Evolutionary conservation across 176 grass and related monocot genomes (phyloP).

Genomic region (Bromus sterilis): DNA sequence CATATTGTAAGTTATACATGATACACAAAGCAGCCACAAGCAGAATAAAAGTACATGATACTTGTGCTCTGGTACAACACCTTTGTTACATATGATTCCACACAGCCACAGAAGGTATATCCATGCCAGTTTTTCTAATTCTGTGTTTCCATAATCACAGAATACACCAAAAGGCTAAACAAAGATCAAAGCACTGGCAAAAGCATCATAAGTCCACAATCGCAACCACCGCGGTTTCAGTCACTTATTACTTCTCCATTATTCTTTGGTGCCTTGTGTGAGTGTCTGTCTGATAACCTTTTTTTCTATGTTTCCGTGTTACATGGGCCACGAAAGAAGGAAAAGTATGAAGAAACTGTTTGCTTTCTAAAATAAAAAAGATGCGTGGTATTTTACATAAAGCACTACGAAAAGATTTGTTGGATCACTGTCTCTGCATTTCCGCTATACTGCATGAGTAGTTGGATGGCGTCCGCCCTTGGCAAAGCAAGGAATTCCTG

Average conservation of each 20-base stretch:
- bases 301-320: neutral
- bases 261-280: neutral
- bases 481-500: conserved; percentile 98
- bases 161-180: neutral
- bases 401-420: conserved; percentile 82
- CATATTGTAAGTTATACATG: neutral
- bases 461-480: conserved; percentile 83
- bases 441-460: conserved; percentile 81
- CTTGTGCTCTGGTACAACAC: neutral
- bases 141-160: neutral
- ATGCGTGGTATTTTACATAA: conserved; percentile 17
- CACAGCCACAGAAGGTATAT: neutral
- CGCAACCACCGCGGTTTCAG: neutral
- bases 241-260: neutral
- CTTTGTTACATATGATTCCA: neutral
- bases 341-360: conserved; percentile 29
- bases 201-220: neutral
- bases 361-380: neutral
- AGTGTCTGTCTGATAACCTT: too few species aligned
- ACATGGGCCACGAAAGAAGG: neutral
- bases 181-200: neutral
- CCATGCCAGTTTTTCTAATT: neutral
- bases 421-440: conserved; percentile 92
- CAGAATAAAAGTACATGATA: neutral
- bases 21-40: neutral